These are phyloP conservation scores for Amanita pseudoporphyria DNA, from an alignment of 768 basidiomycete genomes.

Conservation along the genomic window DNA sequence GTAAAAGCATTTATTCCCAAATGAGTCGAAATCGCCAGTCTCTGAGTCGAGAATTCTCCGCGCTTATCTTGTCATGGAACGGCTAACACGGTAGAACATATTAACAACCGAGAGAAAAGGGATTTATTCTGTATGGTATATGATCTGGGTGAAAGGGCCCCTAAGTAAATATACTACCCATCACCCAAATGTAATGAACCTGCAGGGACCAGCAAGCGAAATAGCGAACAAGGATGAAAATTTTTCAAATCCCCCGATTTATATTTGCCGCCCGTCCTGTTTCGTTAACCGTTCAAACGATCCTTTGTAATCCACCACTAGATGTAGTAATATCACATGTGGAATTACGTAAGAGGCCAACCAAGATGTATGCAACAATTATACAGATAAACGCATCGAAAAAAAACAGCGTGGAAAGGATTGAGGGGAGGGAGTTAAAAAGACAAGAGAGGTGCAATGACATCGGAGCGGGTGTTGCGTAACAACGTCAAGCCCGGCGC, in stretches of 20 bases:
- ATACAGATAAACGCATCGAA: no score
- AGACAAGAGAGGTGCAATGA: background rate
- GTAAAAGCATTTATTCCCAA: background rate
- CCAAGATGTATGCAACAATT: no score
- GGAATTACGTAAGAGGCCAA: no score
- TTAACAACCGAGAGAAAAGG: no score
- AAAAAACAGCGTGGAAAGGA: no score
- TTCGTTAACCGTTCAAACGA: background rate
- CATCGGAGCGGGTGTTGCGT: background rate
- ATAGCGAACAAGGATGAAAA: background rate
- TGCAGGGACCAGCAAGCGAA: background rate
- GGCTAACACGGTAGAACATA: no score
- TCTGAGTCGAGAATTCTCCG: background rate
- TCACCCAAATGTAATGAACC: background rate
- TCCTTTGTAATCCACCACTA: background rate
- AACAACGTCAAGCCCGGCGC: constrained; percentile 19
- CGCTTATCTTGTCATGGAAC: no score
- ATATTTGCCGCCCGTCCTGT: background rate
- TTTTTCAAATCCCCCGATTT: background rate
- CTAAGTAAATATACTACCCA: no score
- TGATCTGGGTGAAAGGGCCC: no score
- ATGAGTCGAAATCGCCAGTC: background rate
- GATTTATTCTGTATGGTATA: no score
- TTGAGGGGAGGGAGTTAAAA: background rate
- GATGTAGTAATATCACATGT: no score